Base-by-base conservation (phyloP, 768 basidiomycete species). In the Boletus reticulatus region DNA sequence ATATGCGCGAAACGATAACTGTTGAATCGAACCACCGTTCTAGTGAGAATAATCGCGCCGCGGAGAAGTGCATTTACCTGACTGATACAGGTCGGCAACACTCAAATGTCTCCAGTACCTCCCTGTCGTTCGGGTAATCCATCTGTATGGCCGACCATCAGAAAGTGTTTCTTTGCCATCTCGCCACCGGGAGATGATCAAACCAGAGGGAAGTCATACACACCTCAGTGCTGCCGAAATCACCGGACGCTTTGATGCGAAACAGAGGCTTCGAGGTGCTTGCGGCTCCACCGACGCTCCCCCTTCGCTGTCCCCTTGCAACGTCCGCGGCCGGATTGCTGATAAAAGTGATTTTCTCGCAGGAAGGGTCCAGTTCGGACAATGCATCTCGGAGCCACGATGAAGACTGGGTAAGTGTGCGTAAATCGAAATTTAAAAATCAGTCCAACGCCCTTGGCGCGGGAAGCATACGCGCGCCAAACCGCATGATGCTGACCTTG, bases 331-430 rank as follows among this genome's bases (percentile, higher is more conserved):
- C 78, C 1, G 92, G 90, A 50, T 87, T 86, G 43, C 89, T 85
- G 24, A 90, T 83, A 69, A 98, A 85, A 1, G 89, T 91, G 19
- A 98, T 78, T 56, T 85, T 89, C 42, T 92, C 86, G 67, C 88
- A 92, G 0, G 92, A 89, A 17, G 92, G 83, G 62, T 98, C 94
- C 14, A 99, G 78, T 66, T 98, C 96, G 12, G 87, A 85, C 14
- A 98, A 80, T 0, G 95, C 94, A 56, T 97, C 94, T 42, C 91
- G 85, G 34, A 98, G 86, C 92, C 94, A 95, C 6, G 89, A 94
- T 4, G 95, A 96, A 83, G 70, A 71, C 70, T 71, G 52, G 17
- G 38, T 8, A 10, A 36, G 11, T 36, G 8, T 16, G 36, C 36
- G 16, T 45, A 22, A 38, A 37, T 48, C 42, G 36, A 36, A 58